Conservation (phyloP, 305 asterid genomes). For the Fraxinus platypoda region DNA sequence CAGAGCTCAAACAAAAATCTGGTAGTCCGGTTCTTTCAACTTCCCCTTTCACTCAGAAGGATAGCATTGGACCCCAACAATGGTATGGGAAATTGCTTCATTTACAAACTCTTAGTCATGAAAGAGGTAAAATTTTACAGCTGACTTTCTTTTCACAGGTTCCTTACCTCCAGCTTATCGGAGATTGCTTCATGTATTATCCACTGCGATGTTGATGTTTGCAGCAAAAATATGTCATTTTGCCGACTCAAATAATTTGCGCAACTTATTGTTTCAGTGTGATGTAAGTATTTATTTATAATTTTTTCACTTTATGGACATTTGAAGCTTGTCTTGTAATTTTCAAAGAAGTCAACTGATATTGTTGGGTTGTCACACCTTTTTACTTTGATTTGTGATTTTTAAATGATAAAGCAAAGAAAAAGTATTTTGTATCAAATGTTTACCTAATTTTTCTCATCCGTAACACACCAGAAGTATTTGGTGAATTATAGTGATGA, state of each 20-base stretch:
- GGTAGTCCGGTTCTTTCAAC: conserved; percentile 74
- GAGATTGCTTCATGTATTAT: conserved; percentile 73
- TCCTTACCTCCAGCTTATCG: conserved; percentile 60
- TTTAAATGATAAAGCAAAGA: not conserved
- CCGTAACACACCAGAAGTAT: conserved; percentile 1
- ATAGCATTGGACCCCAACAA: conserved; percentile 55
- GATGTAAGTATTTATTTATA: conserved; percentile 55
- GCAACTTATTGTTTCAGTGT: conserved; percentile 45
- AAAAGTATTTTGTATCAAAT: not conserved
- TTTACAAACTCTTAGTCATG: not conserved
- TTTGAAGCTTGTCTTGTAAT: not conserved
- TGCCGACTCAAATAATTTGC: conserved; percentile 49
- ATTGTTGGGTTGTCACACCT: not conserved
- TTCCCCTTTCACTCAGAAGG: conserved; percentile 76
- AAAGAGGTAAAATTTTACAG: not conserved
- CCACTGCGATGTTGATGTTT: conserved; percentile 74
- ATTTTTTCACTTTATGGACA: conserved; percentile 10
- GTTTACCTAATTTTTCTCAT: not conserved
- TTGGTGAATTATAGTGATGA: not conserved
- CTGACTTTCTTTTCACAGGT: conserved; percentile 45
- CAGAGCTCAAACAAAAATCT: conserved; percentile 58
- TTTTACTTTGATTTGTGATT: not conserved
- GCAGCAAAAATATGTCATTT: conserved; percentile 68
- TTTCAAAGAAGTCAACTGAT: not conserved
- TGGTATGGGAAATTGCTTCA: conserved; percentile 40